Percentiles rank a stretch among this genome's conserved stretches.
Evolutionary conservation across 2,329 filamentous ascomycete species (phyloP).

Genomic region (Ophiostoma novo-ulmi): DNA sequence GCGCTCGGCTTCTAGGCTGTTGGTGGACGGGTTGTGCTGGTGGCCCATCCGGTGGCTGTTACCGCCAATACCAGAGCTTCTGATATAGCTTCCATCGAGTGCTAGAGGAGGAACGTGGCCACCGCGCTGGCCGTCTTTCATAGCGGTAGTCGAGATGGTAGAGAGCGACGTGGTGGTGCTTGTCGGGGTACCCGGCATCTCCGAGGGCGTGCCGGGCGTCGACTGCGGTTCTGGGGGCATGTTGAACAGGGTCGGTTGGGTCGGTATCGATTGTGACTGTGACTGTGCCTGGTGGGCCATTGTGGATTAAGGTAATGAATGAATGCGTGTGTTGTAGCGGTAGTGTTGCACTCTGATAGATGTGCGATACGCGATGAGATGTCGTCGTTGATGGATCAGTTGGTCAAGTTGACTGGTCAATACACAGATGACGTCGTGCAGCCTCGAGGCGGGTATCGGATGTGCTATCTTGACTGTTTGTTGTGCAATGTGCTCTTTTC

Average conservation of each 20-base stretch:
- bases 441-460: not conserved
- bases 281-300: not conserved
- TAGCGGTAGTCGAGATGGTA: slow-evolving; percentile 84
- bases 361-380: not conserved
- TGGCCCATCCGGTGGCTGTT: slow-evolving; percentile 47
- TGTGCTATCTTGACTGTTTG: not conserved
- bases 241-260: slow-evolving; percentile 3
- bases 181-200: slow-evolving; percentile 91
- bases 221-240: slow-evolving; percentile 42
- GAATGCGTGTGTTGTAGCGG: not conserved
- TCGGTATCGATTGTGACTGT: not conserved
- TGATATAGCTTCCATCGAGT: slow-evolving; percentile 28
- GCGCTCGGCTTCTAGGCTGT: slow-evolving; percentile 82
- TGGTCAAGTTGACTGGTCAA: not conserved
- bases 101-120: slow-evolving; percentile 38
- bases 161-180: slow-evolving; percentile 89
- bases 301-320: not conserved
- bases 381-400: not conserved
- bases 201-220: slow-evolving; percentile 78
- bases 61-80: slow-evolving; percentile 37
- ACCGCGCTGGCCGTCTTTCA: slow-evolving; percentile 92
- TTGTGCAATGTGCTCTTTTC: not conserved
- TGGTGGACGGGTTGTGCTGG: slow-evolving; percentile 57
- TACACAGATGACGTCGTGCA: slow-evolving; percentile 6
- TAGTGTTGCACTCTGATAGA: not conserved